phyloP scores from a whole-genome alignment of 2,329 filamentous ascomycete genomes.

The Aspergillus tanneri region DNA sequence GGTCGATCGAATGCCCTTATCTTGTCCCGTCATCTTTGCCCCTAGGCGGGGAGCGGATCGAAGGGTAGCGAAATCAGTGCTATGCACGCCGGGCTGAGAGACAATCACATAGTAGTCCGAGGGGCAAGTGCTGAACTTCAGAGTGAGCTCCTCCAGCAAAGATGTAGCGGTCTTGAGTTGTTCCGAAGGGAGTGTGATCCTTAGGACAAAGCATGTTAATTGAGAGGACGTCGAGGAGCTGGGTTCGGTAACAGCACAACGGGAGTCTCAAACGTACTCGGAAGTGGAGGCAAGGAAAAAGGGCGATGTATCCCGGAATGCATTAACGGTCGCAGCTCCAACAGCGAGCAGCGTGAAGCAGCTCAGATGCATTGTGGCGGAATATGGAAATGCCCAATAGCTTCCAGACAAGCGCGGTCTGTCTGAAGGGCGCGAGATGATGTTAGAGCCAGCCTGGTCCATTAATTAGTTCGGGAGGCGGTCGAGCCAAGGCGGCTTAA shows the following conservation, averaged over 20 bases:
- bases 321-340: constrained; percentile 60
- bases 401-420: constrained; percentile 13
- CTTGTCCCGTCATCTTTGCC: constrained; percentile 49
- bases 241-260: constrained; percentile 7
- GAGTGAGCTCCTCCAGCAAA: constrained; percentile 44
- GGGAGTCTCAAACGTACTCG: constrained; percentile 61
- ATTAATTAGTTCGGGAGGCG: constrained; percentile 33
- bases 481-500: constrained; percentile 32
- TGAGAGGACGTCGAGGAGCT: constrained; percentile 13
- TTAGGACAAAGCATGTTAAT: constrained; percentile 30
- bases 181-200: constrained; percentile 41
- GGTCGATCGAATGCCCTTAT: constrained; percentile 55
- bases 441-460: constrained; percentile 29
- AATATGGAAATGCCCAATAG: constrained; percentile 8
- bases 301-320: constrained; percentile 83
- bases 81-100: constrained; percentile 71
- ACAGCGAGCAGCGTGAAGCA: constrained; percentile 50
- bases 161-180: constrained; percentile 46
- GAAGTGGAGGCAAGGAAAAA: constrained; percentile 85
- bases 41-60: constrained; percentile 55
- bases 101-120: constrained; percentile 76
- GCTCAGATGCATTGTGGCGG: constrained; percentile 43
- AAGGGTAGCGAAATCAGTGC: constrained; percentile 63
- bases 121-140: constrained; percentile 63
- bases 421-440: constrained; percentile 24